Percentiles rank a stretch among this genome's conserved stretches.
Conservation (phyloP, 2,329 filamentous ascomycete genomes). For the Colletotrichum camelliae region DNA sequence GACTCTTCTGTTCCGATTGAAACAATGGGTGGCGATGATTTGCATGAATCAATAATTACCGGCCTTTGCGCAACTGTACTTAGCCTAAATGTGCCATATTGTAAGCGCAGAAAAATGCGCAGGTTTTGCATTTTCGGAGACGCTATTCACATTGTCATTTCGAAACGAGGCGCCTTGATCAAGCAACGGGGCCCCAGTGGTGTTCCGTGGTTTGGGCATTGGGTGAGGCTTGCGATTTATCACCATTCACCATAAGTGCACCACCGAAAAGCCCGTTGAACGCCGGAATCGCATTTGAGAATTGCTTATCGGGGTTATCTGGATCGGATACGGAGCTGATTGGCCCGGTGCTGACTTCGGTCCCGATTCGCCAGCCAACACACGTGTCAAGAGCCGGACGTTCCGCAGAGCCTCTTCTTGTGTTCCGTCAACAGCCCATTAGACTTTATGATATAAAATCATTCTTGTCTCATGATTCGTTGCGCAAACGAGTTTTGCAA, state of each 20-base stretch:
- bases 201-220: background rate
- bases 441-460: background rate
- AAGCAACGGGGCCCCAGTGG: background rate
- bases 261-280: background rate
- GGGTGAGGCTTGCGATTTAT: background rate
- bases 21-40: background rate
- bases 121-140: background rate
- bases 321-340: background rate
- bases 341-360: background rate
- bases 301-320: background rate
- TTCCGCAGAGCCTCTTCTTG: background rate
- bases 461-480: no score
- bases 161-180: background rate
- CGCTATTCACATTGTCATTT: background rate
- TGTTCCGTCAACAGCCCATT: background rate
- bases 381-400: background rate
- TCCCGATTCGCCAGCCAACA: background rate
- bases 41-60: background rate
- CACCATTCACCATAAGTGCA: background rate
- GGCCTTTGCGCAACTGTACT: background rate
- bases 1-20: background rate
- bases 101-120: rapidly evolving
- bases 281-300: background rate
- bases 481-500: background rate
- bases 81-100: background rate